Evolutionary conservation across 768 basidiomycete genomes (phyloP).

Genomic region (Russula abietina): DNA sequence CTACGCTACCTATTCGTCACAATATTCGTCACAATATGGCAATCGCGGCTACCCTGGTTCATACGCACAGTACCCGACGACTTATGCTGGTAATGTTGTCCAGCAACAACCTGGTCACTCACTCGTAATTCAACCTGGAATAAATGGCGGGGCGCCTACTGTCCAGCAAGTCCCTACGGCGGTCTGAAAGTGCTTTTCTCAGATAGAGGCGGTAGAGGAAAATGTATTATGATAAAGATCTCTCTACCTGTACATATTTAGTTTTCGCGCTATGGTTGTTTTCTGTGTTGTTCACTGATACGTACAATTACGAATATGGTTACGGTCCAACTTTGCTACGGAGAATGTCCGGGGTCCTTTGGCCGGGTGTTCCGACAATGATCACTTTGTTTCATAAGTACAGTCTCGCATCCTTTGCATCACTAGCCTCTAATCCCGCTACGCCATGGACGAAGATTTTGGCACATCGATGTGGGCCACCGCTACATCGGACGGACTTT

Average conservation of each 20-base stretch:
- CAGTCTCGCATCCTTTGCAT: background rate
- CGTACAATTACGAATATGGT: background rate
- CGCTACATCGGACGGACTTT: slow-evolving; percentile 27
- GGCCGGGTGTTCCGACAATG: background rate
- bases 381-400: too few relatives aligned
- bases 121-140: slow-evolving; percentile 20
- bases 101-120: slow-evolving; percentile 20
- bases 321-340: background rate
- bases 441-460: slow-evolving; percentile 64
- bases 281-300: background rate
- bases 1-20: slow-evolving; percentile 13
- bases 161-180: slow-evolving; percentile 7
- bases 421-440: background rate
- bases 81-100: slow-evolving; percentile 12
- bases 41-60: slow-evolving; percentile 5
- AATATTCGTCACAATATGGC: too few relatives aligned
- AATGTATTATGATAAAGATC: background rate
- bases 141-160: slow-evolving; percentile 6
- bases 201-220: background rate
- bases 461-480: slow-evolving; percentile 70
- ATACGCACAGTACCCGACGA: background rate
- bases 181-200: background rate
- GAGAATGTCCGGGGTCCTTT: slow-evolving; percentile 20
- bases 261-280: background rate
- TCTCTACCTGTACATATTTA: background rate